Conservation (phyloP, 768 basidiomycete genomes). For the Leccinum disarticulatum region DNA sequence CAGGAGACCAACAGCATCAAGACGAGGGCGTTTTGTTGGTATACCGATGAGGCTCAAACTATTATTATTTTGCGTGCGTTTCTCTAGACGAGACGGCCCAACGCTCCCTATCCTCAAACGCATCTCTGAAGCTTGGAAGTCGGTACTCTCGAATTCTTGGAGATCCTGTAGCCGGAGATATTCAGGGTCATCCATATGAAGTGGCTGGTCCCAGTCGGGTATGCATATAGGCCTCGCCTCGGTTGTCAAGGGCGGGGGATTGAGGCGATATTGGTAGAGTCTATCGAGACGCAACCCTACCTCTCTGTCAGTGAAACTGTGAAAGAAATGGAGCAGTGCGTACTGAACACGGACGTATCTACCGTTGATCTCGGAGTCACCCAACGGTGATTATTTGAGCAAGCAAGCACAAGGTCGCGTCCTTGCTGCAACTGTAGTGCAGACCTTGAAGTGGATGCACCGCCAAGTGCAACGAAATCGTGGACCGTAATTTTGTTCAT, state of each 20-base stretch:
- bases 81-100: slow-evolving; percentile 4
- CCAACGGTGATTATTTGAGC: slow-evolving; percentile 19
- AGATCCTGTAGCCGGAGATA: slow-evolving; percentile 38
- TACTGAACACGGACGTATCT: slow-evolving; percentile 23
- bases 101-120: not conserved
- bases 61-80: slow-evolving; percentile 7
- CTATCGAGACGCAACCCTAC: slow-evolving; percentile 17
- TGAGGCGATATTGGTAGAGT: slow-evolving; percentile 25
- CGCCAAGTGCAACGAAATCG: slow-evolving; percentile 15
- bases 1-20: slow-evolving; percentile 38
- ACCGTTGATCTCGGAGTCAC: slow-evolving; percentile 14
- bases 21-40: slow-evolving; percentile 34
- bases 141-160: slow-evolving; percentile 43
- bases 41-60: slow-evolving; percentile 2
- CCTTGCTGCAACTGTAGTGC: slow-evolving; percentile 17
- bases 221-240: slow-evolving; percentile 5
- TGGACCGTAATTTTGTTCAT: slow-evolving; percentile 21
- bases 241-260: slow-evolving; percentile 16
- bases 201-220: slow-evolving; percentile 41
- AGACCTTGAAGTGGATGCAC: not conserved
- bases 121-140: slow-evolving; percentile 23
- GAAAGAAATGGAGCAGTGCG: slow-evolving; percentile 6
- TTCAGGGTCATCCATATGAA: slow-evolving; percentile 34
- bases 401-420: slow-evolving; percentile 20
- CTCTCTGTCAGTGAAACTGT: slow-evolving; percentile 10